phyloP scores from a whole-genome alignment of 805 yeast genomes.

The Diddensiella caesifluorescens region DNA sequence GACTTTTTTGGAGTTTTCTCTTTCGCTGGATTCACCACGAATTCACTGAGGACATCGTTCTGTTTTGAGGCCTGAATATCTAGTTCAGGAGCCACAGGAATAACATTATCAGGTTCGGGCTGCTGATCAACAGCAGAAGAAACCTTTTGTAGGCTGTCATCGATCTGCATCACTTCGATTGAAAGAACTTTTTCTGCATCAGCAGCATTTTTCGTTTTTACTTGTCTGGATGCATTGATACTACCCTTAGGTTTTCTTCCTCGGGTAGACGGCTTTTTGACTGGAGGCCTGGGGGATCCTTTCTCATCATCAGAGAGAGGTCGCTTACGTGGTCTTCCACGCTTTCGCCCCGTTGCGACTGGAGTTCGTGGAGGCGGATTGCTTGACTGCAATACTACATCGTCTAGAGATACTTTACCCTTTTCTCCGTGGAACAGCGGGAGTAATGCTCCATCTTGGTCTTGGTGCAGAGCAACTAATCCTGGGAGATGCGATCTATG shows the following conservation, averaged over 20 bases:
- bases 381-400: neutral
- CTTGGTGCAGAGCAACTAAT: conserved; percentile 8
- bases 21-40: neutral
- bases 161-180: neutral
- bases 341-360: conserved; percentile 11
- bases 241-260: conserved; percentile 14
- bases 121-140: conserved; percentile 5
- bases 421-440: conserved; percentile 28
- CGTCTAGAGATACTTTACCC: neutral
- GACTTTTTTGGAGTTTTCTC: neutral
- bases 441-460: conserved; percentile 10
- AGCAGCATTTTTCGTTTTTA: neutral
- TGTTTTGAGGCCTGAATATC: neutral
- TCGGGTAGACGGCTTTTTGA: conserved; percentile 1
- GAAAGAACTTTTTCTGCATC: neutral
- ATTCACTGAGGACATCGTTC: too few relatives aligned
- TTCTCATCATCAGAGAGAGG: conserved; percentile 9
- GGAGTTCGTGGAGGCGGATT: conserved; percentile 7
- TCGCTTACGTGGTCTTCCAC: conserved; percentile 25
- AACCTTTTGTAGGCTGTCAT: conserved; percentile 5
- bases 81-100: neutral
- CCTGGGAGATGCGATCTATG: conserved; percentile 16
- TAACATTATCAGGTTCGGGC: neutral
- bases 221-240: neutral
- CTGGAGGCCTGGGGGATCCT: neutral